Base-by-base conservation (phyloP, 2,329 filamentous ascomycete genomes). In the Orbilia oligospora region DNA sequence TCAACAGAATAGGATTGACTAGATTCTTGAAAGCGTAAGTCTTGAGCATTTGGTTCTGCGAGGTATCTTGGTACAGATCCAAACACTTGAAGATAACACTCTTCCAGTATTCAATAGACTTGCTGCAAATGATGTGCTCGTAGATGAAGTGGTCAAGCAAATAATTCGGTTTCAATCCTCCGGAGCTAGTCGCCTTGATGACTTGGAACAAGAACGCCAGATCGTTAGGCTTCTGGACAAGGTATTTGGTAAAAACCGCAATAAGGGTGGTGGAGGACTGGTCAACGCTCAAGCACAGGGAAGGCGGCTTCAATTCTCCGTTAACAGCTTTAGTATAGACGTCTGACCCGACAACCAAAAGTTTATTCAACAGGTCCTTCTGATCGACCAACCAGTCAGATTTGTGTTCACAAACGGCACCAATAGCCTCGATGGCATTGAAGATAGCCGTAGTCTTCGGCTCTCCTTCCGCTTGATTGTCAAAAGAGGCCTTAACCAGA, bases 1-100 rank as follows among this genome's bases (percentile, higher is more conserved):
- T 97, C 2, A 95, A 94, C 70, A 99, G 89, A 46, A 98, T 97
- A 0, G 96, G 97, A 82, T 98, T 99, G 80, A 97, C 93, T 36
- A 99, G 88, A 83, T 97, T 91, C 83, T 93, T 93, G 83, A 99
- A 90, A 41, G 97, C 87, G 84, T 97, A 99, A 66, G 94, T 92
- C 84, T 99, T 99, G 53, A 93, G 93, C 86, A 92, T 94, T 84
- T 97, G 96, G 0, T 92, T 90, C 12, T 91, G 92, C 55, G 87
- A 89, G 83, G 91, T 93, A 63, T 91, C 89, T 5, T 92, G 91
- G 83, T 97, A 99, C 0, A 94, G 87, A 71, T 98, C 94, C 56
- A 99, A 89, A 82, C 94, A 97, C 68, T 93, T 91, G 82, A 95
- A 89, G 49, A 98, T 89, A 1, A 97, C 88, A 3, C 90, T 89